phyloP scores from a whole-genome alignment of 495 filamentous ascomycete genomes.

The Penicillium maclennaniae region DNA sequence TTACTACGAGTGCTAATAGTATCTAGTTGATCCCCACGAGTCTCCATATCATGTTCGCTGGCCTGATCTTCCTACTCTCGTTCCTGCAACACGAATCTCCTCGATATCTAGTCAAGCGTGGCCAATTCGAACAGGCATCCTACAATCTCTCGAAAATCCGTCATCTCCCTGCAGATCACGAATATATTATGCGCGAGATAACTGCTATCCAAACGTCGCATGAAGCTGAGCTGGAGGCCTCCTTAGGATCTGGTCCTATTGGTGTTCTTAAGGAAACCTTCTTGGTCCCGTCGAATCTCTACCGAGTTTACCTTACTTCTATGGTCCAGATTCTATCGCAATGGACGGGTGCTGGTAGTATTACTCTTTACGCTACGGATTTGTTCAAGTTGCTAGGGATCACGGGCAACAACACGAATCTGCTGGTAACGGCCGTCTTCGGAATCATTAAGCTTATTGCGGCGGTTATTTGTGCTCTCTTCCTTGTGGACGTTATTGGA shows the following conservation, averaged over 20 bases:
- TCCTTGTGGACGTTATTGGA: constrained; percentile 73
- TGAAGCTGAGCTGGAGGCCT: constrained; percentile 64
- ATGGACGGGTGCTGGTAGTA: constrained; percentile 65
- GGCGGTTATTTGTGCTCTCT: constrained; percentile 60
- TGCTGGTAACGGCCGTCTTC: constrained; percentile 70
- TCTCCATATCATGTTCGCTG: constrained; percentile 69
- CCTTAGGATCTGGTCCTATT: constrained; percentile 49
- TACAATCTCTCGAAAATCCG: constrained; percentile 39
- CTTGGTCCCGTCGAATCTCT: constrained; percentile 55
- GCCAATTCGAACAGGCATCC: constrained; percentile 52
- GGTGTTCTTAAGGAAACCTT: constrained; percentile 60
- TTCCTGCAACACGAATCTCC: constrained; percentile 65
- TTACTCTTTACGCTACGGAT: constrained; percentile 64
- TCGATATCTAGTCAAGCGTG: constrained; percentile 56
- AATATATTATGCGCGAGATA: constrained; percentile 54
- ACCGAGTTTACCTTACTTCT: constrained; percentile 56
- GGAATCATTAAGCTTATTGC: constrained; percentile 66
- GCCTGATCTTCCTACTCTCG: constrained; percentile 59
- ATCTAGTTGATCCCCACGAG: constrained; percentile 59
- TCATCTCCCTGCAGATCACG: constrained; percentile 38
- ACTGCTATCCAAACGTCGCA: constrained; percentile 61
- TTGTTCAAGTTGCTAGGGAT: constrained; percentile 67
- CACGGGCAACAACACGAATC: constrained; percentile 55
- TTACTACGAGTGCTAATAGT: constrained; percentile 24
- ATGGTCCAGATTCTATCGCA: constrained; percentile 60